These are phyloP conservation scores for Penicillium verhagenii DNA, from an alignment of 495 filamentous ascomycete genomes.

Conservation along the genomic window DNA sequence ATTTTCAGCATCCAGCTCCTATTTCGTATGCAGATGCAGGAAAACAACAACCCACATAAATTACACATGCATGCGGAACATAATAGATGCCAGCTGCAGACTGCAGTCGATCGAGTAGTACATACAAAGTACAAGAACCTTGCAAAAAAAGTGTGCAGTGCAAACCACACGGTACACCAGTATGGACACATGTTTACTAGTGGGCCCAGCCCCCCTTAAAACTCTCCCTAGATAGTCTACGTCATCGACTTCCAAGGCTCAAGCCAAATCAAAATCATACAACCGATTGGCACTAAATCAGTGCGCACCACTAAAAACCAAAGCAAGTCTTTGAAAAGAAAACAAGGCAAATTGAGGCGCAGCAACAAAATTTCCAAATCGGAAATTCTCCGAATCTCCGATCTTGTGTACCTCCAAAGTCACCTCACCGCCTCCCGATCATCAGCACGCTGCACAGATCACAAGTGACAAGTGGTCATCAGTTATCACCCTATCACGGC, in stretches of 20 bases:
- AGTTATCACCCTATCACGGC: too few species aligned
- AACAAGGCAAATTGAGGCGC: not conserved
- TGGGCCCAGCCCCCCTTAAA: too few species aligned
- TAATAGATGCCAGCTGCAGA: not conserved
- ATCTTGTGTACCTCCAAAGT: too few species aligned
- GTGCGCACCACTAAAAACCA: not conserved
- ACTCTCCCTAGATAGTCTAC: too few species aligned
- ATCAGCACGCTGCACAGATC: too few species aligned
- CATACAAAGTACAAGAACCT: not conserved
- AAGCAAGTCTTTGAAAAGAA: not conserved
- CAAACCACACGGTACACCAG: too few species aligned
- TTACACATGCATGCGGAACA: slow-evolving; percentile 1
- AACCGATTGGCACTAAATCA: too few species aligned
- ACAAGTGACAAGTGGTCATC: too few species aligned
- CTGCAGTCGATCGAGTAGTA: not conserved
- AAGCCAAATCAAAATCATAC: too few species aligned
- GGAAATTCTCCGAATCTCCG: not conserved
- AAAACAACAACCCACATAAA: not conserved
- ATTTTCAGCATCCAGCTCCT: not conserved
- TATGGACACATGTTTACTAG: too few species aligned
- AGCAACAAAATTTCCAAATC: not conserved
- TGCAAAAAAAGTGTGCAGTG: not conserved
- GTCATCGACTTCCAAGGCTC: too few species aligned
- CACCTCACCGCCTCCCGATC: not conserved
- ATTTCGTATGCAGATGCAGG: not conserved